phyloP scores from a whole-genome alignment of 495 filamentous ascomycete species.

The Arthonia radiata region DNA sequence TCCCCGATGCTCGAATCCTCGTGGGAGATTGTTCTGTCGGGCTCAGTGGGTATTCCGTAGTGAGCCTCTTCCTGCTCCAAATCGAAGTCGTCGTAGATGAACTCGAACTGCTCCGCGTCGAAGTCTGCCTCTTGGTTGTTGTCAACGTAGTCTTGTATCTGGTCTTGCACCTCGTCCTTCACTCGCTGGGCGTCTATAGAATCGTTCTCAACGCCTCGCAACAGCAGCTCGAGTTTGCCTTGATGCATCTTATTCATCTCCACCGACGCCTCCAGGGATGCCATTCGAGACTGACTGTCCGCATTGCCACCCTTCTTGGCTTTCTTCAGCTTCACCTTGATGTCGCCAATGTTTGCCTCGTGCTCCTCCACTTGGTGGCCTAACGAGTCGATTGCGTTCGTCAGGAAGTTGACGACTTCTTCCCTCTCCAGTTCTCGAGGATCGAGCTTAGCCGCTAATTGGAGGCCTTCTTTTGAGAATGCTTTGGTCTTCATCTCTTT shows the following conservation, averaged over 20 bases:
- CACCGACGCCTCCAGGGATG: conserved; percentile 56
- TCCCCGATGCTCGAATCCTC: no score
- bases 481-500: conserved; percentile 99
- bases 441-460: conserved; percentile 73
- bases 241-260: conserved; percentile 96
- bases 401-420: conserved; percentile 64
- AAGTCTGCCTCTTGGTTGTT: conserved; percentile 73
- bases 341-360: conserved; percentile 70
- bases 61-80: conserved; percentile 66
- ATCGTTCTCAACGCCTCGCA: conserved; percentile 77
- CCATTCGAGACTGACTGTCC: conserved; percentile 66
- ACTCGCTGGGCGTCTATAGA: conserved; percentile 69
- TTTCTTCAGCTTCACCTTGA: conserved; percentile 81
- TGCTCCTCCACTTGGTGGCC: conserved; percentile 76
- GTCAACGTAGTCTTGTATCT: conserved; percentile 83
- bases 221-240: conserved; percentile 70
- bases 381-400: conserved; percentile 72
- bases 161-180: conserved; percentile 62
- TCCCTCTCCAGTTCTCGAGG: conserved; percentile 83
- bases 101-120: conserved; percentile 72
- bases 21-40: conserved; percentile 77
- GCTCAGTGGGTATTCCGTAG: conserved; percentile 61
- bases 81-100: conserved; percentile 85
- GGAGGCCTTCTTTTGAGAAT: conserved; percentile 92
- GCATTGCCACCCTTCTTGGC: conserved; percentile 72